These are phyloP conservation scores for Rubia yunnanensis DNA, from an alignment of 257 asterid species.

Conservation along the genomic window DNA sequence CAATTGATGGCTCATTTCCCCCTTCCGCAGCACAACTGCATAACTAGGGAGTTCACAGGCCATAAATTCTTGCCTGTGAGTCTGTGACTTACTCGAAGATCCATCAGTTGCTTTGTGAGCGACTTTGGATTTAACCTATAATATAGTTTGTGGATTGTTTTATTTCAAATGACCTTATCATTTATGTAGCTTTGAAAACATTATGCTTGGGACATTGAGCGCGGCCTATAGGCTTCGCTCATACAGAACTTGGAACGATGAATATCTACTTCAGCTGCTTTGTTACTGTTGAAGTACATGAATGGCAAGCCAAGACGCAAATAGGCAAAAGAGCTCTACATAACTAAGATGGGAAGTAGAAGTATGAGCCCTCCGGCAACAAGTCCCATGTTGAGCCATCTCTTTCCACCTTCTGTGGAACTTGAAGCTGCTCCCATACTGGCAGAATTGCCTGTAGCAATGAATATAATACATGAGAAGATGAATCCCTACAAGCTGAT, in stretches of 20 bases:
- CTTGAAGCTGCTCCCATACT: constrained; percentile 28
- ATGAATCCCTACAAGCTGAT: background rate
- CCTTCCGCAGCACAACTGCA: background rate
- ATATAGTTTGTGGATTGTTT: background rate
- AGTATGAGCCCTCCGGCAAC: constrained; percentile 15
- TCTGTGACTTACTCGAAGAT: background rate
- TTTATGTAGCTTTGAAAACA: background rate
- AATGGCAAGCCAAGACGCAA: background rate
- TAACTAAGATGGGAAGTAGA: constrained; percentile 8
- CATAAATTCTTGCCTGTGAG: background rate
- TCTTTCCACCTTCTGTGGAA: constrained; percentile 8
- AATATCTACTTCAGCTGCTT: background rate
- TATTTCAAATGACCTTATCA: background rate
- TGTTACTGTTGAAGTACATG: background rate
- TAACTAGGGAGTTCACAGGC: background rate
- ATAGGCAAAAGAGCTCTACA: background rate
- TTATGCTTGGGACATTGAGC: background rate
- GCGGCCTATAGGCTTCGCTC: background rate
- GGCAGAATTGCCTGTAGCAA: constrained; percentile 5
- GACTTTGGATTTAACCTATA: background rate
- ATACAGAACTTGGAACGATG: background rate
- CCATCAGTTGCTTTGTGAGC: background rate
- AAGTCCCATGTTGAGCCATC: constrained; percentile 17
- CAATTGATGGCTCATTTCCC: background rate
- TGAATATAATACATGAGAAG: background rate